phyloP scores from a whole-genome alignment of 805 yeast genomes.

The Teunomyces pallodes region DNA sequence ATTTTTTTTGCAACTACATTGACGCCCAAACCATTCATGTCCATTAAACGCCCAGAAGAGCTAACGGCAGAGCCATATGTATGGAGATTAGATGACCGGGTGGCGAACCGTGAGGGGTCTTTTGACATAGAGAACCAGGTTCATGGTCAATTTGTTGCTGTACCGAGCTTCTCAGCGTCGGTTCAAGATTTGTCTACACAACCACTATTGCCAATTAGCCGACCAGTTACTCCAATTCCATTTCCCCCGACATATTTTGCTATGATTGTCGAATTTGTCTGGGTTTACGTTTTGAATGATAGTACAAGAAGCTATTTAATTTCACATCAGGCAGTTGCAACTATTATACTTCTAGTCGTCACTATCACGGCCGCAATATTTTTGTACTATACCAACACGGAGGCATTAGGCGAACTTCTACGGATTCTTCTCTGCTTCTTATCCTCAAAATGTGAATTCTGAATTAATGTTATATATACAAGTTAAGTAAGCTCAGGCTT shows the following conservation, averaged over 20 bases:
- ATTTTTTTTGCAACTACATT: conserved; percentile 1
- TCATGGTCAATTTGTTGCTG: neutral
- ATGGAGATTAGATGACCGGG: neutral
- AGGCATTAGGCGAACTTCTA: conserved; percentile 7
- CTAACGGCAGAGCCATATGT: neutral
- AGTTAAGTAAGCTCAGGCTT: conserved; percentile 13
- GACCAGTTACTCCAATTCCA: conserved; percentile 42
- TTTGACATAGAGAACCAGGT: neutral
- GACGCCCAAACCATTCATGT: neutral
- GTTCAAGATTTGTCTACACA: conserved; percentile 1
- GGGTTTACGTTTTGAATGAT: neutral
- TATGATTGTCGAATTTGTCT: neutral
- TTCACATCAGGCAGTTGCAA: neutral
- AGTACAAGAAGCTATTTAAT: neutral
- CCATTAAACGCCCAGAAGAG: neutral
- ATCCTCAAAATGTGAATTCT: neutral
- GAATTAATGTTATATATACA: neutral
- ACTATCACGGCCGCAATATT: neutral
- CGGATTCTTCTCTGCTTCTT: neutral
- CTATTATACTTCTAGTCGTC: neutral
- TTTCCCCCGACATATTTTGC: neutral
- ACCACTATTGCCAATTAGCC: neutral
- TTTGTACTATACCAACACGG: neutral
- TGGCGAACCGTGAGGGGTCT: neutral
- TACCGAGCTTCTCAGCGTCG: neutral